phyloP scores from a whole-genome alignment of 345 rosid species.

The Eucalyptus decipiens region DNA sequence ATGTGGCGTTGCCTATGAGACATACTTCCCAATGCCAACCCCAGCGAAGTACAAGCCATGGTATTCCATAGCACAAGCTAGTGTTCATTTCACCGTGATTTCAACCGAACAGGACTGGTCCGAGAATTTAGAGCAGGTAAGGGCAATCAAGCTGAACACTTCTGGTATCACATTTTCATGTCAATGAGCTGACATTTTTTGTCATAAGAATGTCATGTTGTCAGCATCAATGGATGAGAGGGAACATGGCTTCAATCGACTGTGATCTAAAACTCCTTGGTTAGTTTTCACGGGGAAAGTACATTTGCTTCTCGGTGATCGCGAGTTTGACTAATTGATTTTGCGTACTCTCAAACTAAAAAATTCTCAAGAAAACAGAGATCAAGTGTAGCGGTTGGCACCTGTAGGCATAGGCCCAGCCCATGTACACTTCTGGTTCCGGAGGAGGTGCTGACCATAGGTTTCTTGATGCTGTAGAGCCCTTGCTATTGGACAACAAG shows the following conservation, averaged over 20 bases:
- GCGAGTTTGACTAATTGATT: neutral
- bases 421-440: conserved; percentile 36
- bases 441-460: neutral
- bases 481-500: conserved; percentile 31
- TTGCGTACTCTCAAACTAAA: neutral
- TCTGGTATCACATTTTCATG: neutral
- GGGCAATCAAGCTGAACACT: neutral
- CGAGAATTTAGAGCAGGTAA: conserved; percentile 34
- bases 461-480: conserved; percentile 23
- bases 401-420: conserved; percentile 39
- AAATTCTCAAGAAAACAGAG: neutral
- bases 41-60: too few species aligned
- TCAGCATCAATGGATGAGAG: conserved; percentile 39
- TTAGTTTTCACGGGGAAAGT: conserved; percentile 43
- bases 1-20: too few species aligned
- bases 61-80: conserved; percentile 48
- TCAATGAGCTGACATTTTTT: neutral
- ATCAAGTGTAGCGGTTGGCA: neutral
- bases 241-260: conserved; percentile 39
- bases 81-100: conserved; percentile 41
- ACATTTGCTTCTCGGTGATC: neutral
- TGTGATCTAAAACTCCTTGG: conserved; percentile 56
- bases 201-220: neutral
- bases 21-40: too few species aligned
- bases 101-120: conserved; percentile 56